Conservation (phyloP, 768 basidiomycete genomes). For the Dacryopinax spathularia region DNA sequence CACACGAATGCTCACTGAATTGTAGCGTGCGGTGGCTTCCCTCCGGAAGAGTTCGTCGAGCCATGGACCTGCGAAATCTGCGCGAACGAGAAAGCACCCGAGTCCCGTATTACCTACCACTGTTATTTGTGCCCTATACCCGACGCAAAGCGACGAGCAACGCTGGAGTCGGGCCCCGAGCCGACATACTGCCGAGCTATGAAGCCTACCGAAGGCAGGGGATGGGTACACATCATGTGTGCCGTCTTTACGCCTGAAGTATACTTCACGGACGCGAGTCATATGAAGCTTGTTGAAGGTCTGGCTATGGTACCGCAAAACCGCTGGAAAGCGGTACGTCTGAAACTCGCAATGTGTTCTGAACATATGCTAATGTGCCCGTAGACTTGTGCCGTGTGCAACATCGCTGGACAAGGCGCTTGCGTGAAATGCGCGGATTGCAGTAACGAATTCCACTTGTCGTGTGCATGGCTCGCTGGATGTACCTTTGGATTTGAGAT, state of each 20-base stretch:
- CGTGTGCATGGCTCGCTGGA: conserved; percentile 78
- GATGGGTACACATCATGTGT: conserved; percentile 86
- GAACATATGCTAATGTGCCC: conserved; percentile 9
- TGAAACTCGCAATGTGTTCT: background rate
- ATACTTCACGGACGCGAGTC: conserved; percentile 59
- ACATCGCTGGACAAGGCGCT: conserved; percentile 49
- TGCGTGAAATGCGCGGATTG: conserved; percentile 78
- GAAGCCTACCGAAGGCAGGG: conserved; percentile 86
- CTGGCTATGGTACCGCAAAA: conserved; percentile 50
- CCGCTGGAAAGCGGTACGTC: conserved; percentile 61
- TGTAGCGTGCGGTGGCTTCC: conserved; percentile 53
- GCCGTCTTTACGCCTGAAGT: conserved; percentile 77
- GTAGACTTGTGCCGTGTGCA: conserved; percentile 66
- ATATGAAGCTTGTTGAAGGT: conserved; percentile 72
- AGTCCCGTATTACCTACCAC: conserved; percentile 66
- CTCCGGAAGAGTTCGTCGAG: conserved; percentile 41
- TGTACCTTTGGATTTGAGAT: conserved; percentile 89
- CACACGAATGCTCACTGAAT: conserved; percentile 6
- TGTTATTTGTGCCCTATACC: conserved; percentile 68
- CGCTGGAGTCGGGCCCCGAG: conserved; percentile 19
- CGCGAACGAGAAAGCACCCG: conserved; percentile 63
- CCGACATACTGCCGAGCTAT: conserved; percentile 48
- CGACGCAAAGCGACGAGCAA: conserved; percentile 27
- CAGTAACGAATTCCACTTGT: conserved; percentile 61
- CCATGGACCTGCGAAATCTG: conserved; percentile 82